phyloP scores from a whole-genome alignment of 257 asterid species.

The Parsonsia alboflavescens region DNA sequence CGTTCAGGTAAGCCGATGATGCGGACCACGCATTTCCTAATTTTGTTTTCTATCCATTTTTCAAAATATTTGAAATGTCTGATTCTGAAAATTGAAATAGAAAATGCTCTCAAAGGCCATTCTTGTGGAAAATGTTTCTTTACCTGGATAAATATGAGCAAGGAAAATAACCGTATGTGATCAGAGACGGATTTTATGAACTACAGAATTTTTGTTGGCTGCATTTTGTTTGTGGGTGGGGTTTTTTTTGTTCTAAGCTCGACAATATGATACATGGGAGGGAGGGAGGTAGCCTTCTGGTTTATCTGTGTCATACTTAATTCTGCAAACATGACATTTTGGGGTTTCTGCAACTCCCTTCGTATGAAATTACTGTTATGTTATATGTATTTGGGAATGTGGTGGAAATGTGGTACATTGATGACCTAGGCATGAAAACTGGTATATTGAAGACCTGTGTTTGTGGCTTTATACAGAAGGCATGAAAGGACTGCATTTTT shows the following conservation, averaged over 20 bases:
- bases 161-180: neutral
- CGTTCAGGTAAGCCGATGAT: conserved; percentile 35
- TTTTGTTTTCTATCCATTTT: neutral
- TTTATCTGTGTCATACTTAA: neutral
- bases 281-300: neutral
- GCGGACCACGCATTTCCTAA: neutral
- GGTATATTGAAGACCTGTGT: neutral
- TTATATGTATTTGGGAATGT: neutral
- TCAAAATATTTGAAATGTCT: neutral
- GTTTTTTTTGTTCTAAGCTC: neutral
- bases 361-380: too few species aligned
- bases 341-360: neutral
- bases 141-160: neutral
- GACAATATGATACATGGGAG: neutral
- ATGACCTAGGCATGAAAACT: neutral
- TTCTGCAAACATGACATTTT: neutral
- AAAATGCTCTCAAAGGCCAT: neutral
- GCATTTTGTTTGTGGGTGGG: neutral
- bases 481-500: neutral
- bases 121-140: neutral
- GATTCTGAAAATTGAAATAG: neutral
- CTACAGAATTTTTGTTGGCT: neutral
- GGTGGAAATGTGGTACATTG: neutral
- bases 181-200: neutral
- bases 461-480: neutral